These are phyloP conservation scores for Hyphodiscus sp. DNA, from an alignment of 2,329 filamentous ascomycete genomes.

Conservation along the genomic window DNA sequence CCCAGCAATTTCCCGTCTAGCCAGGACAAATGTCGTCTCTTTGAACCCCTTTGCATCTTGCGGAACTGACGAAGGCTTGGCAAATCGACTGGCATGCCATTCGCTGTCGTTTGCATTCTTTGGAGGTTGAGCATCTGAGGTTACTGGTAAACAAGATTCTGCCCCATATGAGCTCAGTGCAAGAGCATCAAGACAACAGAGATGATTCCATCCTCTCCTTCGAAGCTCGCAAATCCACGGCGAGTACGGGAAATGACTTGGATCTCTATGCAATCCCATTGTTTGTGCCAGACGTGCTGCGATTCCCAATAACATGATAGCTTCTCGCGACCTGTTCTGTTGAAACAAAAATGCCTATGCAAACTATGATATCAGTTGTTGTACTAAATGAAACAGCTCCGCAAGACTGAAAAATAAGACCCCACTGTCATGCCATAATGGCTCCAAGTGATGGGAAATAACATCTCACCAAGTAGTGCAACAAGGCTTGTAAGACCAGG, in stretches of 20 bases:
- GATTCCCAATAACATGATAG: conserved; percentile 56
- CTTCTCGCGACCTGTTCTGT: conserved; percentile 48
- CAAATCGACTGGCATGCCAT: conserved; percentile 21
- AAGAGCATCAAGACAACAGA: conserved; percentile 15
- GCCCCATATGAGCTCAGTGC: conserved; percentile 14
- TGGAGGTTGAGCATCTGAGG: conserved; percentile 12
- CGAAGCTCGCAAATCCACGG: conserved; percentile 19
- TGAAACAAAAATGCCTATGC: conserved; percentile 19
- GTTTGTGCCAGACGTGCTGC: conserved; percentile 59
- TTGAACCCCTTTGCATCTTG: conserved; percentile 7
- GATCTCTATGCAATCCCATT: conserved; percentile 59
- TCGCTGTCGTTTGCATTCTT: conserved; percentile 20
- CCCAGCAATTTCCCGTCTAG: conserved; percentile 11
- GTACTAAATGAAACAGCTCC: not conserved
- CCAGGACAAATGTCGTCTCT: conserved; percentile 16
- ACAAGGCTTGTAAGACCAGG: conserved; percentile 7
- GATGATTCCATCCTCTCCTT: conserved; percentile 14
- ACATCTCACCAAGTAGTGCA: conserved; percentile 17
- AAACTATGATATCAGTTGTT: not conserved
- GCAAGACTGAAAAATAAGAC: not conserved
- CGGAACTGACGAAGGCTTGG: conserved; percentile 16
- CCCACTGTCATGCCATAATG: not conserved
- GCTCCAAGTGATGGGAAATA: not conserved
- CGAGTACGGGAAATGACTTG: conserved; percentile 17
- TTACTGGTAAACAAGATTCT: conserved; percentile 17